Evolutionary conservation across 306 rosid genomes (phyloP).

Genomic region (Corylus avellana): DNA sequence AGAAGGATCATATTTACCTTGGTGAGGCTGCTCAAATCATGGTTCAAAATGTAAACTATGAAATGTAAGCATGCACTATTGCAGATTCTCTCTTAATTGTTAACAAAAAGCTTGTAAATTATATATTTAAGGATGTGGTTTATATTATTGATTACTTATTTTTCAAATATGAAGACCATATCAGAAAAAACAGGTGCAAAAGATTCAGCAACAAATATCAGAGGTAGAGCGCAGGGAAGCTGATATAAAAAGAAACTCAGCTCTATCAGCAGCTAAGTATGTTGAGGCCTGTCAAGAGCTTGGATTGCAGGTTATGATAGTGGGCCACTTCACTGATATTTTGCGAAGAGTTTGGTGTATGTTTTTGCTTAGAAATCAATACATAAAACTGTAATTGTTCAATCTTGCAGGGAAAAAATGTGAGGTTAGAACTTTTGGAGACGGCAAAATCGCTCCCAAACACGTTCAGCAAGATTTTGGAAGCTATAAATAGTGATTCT

Average conservation of each 20-base stretch:
- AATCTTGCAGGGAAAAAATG: slow-evolving; percentile 72
- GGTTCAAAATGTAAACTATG: slow-evolving; percentile 88
- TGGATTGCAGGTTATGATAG: slow-evolving; percentile 75
- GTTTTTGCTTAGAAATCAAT: not conserved
- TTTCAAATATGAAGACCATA: slow-evolving; percentile 63
- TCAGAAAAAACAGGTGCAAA: slow-evolving; percentile 90
- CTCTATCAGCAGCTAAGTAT: slow-evolving; percentile 75
- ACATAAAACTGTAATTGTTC: slow-evolving; percentile 14
- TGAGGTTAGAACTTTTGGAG: slow-evolving; percentile 80
- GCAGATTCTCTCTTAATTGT: slow-evolving; percentile 5
- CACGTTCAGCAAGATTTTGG: slow-evolving; percentile 72
- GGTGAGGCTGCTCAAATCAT: slow-evolving; percentile 93
- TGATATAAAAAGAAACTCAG: slow-evolving; percentile 83
- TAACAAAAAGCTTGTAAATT: not conserved
- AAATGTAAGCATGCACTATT: slow-evolving; percentile 62
- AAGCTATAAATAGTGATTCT: slow-evolving; percentile 63
- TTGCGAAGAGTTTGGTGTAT: not conserved
- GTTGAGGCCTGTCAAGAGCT: slow-evolving; percentile 97
- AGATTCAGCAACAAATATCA: slow-evolving; percentile 89
- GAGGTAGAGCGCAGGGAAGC: slow-evolving; percentile 94
- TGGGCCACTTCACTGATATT: slow-evolving; percentile 15
- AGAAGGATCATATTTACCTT: slow-evolving; percentile 87
- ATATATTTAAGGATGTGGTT: slow-evolving; percentile 11
- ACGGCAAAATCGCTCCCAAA: slow-evolving; percentile 83
- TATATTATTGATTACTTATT: slow-evolving; percentile 10